Conservation (phyloP, 1,284 basidiomycete genomes). For the Phlebopus sp. region DNA sequence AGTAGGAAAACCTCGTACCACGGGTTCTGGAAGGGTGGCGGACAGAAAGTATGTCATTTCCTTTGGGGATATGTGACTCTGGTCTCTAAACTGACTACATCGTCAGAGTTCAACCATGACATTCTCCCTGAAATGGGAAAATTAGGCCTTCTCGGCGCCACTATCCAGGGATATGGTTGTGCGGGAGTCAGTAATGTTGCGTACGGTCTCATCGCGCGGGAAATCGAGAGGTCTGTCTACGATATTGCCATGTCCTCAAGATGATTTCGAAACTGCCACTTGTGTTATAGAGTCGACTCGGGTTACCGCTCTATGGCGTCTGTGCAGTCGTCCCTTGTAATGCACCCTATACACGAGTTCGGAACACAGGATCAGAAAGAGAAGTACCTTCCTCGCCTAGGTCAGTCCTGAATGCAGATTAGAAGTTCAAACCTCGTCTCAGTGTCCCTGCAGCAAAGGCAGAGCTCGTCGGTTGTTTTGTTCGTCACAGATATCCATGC, state of each 20-base stretch:
- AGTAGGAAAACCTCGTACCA: slow-evolving; percentile 77
- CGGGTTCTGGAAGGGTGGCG: slow-evolving; percentile 86
- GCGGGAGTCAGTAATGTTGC: slow-evolving; percentile 91
- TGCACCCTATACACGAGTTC: slow-evolving; percentile 96
- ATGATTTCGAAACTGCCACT: background rate
- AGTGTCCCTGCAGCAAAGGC: slow-evolving; percentile 62
- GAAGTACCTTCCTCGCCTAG: slow-evolving; percentile 84
- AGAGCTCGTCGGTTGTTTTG: slow-evolving; percentile 91
- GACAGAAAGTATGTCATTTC: slow-evolving; percentile 68
- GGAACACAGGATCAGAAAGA: slow-evolving; percentile 90
- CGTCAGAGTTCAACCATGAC: slow-evolving; percentile 71
- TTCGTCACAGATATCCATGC: slow-evolving; percentile 39
- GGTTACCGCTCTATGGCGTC: slow-evolving; percentile 96
- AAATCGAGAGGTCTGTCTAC: slow-evolving; percentile 78
- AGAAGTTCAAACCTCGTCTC: slow-evolving; percentile 12
- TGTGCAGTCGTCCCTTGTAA: slow-evolving; percentile 95
- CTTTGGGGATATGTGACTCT: background rate
- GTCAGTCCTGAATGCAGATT: slow-evolving; percentile 35
- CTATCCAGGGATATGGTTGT: slow-evolving; percentile 92
- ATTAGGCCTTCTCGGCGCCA: slow-evolving; percentile 87
- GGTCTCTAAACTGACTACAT: slow-evolving; percentile 2
- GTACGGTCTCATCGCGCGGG: slow-evolving; percentile 91
- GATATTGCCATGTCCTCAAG: background rate
- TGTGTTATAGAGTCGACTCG: slow-evolving; percentile 74
- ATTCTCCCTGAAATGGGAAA: slow-evolving; percentile 92